These are phyloP conservation scores for Aphanocladium album DNA, from an alignment of 2,329 filamentous ascomycete species.

Conservation along the genomic window DNA sequence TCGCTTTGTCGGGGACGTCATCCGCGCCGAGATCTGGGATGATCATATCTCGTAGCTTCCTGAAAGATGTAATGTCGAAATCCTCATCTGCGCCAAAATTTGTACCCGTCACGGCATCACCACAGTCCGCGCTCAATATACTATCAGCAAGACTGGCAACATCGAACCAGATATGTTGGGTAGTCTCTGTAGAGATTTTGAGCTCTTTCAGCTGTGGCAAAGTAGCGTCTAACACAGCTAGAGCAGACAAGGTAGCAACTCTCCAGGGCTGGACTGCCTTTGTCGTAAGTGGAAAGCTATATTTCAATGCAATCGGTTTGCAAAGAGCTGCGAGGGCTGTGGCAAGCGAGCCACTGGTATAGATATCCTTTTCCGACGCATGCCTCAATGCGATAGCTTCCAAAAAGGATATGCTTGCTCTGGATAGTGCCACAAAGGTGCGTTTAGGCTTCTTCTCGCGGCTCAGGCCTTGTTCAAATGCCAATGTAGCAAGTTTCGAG, in stretches of 20 bases:
- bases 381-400: slow-evolving; percentile 56
- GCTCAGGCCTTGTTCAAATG: slow-evolving; percentile 47
- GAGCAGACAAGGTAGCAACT: slow-evolving; percentile 65
- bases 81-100: slow-evolving; percentile 63
- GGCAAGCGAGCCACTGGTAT: slow-evolving; percentile 61
- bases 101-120: slow-evolving; percentile 37
- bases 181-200: slow-evolving; percentile 39
- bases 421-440: slow-evolving; percentile 86
- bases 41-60: slow-evolving; percentile 63
- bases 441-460: slow-evolving; percentile 46
- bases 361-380: slow-evolving; percentile 60
- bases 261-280: slow-evolving; percentile 73
- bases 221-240: slow-evolving; percentile 63
- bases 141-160: slow-evolving; percentile 62
- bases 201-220: slow-evolving; percentile 55
- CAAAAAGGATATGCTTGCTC: slow-evolving; percentile 69
- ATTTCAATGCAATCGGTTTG: slow-evolving; percentile 72
- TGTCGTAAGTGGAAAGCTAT: slow-evolving; percentile 67
- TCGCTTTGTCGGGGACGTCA: slow-evolving; percentile 59
- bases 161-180: slow-evolving; percentile 62
- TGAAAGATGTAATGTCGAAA: slow-evolving; percentile 76
- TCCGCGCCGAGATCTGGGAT: slow-evolving; percentile 66
- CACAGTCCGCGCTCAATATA: slow-evolving; percentile 62
- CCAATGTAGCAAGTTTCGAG: slow-evolving; percentile 65
- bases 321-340: slow-evolving; percentile 62